phyloP scores from a whole-genome alignment of 1,284 basidiomycete genomes.

The Coriolopsis trogii region DNA sequence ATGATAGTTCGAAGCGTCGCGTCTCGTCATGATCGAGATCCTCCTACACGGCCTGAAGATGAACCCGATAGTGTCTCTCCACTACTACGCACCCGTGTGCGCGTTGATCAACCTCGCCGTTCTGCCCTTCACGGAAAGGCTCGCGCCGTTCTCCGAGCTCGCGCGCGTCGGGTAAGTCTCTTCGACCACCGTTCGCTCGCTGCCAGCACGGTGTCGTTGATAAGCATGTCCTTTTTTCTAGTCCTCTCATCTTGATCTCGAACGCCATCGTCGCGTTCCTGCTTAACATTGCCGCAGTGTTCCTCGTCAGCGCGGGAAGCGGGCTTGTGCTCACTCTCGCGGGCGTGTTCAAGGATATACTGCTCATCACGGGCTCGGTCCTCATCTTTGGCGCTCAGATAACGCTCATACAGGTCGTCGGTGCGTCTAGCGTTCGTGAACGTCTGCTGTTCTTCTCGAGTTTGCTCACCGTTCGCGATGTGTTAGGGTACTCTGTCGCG shows the following conservation, averaged over 20 bases:
- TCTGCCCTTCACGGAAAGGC: slow-evolving; percentile 88
- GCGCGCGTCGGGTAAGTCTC: slow-evolving; percentile 55
- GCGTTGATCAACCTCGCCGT: slow-evolving; percentile 86
- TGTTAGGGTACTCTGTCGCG: slow-evolving; percentile 80
- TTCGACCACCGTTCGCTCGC: background rate
- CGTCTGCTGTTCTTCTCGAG: background rate
- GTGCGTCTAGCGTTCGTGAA: slow-evolving; percentile 43
- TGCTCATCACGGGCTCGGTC: slow-evolving; percentile 90
- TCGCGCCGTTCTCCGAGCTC: slow-evolving; percentile 84
- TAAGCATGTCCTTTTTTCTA: slow-evolving; percentile 5
- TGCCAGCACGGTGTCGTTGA: too few species aligned
- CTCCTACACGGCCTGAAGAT: slow-evolving; percentile 96
- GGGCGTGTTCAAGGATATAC: slow-evolving; percentile 96
- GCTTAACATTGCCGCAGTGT: slow-evolving; percentile 93
- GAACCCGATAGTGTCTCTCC: slow-evolving; percentile 94
- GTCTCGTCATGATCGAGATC: slow-evolving; percentile 96
- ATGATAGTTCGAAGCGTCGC: slow-evolving; percentile 81
- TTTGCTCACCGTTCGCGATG: background rate
- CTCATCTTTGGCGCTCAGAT: slow-evolving; percentile 81
- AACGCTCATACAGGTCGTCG: slow-evolving; percentile 86
- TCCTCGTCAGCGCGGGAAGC: slow-evolving; percentile 87
- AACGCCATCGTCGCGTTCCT: slow-evolving; percentile 92
- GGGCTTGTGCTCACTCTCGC: slow-evolving; percentile 92
- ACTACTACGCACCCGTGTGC: slow-evolving; percentile 98
- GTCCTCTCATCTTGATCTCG: slow-evolving; percentile 77